Evolutionary conservation across 2,329 filamentous ascomycete genomes (phyloP).

Genomic region (Aspergillus ruber): DNA sequence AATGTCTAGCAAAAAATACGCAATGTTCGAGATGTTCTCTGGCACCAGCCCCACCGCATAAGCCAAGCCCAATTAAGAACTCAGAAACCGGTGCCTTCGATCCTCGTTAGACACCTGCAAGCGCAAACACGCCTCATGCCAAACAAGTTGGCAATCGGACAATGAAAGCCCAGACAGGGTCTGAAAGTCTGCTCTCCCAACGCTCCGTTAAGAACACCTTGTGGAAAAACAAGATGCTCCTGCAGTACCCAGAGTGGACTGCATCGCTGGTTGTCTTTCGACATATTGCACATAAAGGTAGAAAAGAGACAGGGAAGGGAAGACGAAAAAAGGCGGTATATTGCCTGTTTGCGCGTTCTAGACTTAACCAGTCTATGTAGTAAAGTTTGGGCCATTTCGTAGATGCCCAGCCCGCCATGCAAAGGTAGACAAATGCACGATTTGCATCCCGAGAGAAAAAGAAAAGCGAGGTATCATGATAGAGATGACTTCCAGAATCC

Average conservation of each 20-base stretch:
- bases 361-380: no score
- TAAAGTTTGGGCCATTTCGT: no score
- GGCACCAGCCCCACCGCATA: conserved; percentile 30
- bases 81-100: conserved; percentile 33
- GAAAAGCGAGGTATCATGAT: background rate
- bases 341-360: no score
- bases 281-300: no score
- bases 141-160: conserved; percentile 8
- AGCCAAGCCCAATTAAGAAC: conserved; percentile 11
- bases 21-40: conserved; percentile 36
- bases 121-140: conserved; percentile 11
- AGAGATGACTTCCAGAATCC: no score
- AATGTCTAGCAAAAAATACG: background rate
- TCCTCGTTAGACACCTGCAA: conserved; percentile 20
- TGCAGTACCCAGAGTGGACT: conserved; percentile 64
- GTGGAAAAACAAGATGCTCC: conserved; percentile 57
- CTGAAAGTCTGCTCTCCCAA: conserved; percentile 56
- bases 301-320: conserved; percentile 4
- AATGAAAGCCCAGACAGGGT: conserved; percentile 19
- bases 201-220: conserved; percentile 75
- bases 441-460: background rate
- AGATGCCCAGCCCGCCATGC: no score
- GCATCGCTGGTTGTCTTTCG: conserved; percentile 60
- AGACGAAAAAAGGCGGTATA: conserved; percentile 2
- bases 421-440: background rate